Conservation (phyloP, 1,284 basidiomycete genomes). For the Garcileccinum viscosum region DNA sequence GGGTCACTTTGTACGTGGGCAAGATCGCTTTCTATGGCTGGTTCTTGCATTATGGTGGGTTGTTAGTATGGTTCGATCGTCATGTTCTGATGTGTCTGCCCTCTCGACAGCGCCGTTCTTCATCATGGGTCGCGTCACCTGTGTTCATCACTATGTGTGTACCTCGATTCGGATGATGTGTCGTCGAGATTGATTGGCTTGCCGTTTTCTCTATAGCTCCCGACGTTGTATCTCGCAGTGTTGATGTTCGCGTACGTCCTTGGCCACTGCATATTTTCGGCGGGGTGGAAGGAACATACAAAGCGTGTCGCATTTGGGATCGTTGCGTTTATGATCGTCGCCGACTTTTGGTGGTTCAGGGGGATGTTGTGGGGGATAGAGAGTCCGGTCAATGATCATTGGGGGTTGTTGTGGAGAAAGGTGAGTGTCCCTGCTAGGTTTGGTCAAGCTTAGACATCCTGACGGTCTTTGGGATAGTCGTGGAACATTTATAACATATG, state of each 20-base stretch:
- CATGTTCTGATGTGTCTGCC: constrained; percentile 12
- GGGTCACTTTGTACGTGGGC: constrained; percentile 90
- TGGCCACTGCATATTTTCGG: constrained; percentile 90
- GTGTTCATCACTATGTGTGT: constrained; percentile 87
- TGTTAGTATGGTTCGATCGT: background rate
- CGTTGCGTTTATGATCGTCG: constrained; percentile 65
- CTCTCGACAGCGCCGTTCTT: constrained; percentile 81
- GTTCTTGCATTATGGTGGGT: constrained; percentile 87
- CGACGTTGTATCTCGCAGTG: constrained; percentile 95
- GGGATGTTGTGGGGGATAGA: constrained; percentile 88
- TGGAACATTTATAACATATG: constrained; percentile 37
- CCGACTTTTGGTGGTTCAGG: constrained; percentile 93
- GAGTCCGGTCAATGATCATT: constrained; percentile 81
- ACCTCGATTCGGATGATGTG: background rate
- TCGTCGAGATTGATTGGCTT: constrained; percentile 6
- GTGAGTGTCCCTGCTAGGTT: constrained; percentile 46
- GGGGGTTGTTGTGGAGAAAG: constrained; percentile 83
- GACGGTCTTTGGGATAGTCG: constrained; percentile 13
- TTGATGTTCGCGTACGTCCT: constrained; percentile 90
- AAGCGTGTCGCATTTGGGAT: constrained; percentile 79
- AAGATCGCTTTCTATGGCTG: constrained; percentile 94
- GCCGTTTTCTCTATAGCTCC: constrained; percentile 60
- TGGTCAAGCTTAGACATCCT: background rate
- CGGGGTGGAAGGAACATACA: constrained; percentile 65
- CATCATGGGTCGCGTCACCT: constrained; percentile 94